Conservation (phyloP, 768 basidiomycete species). For the Hemileccinum rubropunctum region DNA sequence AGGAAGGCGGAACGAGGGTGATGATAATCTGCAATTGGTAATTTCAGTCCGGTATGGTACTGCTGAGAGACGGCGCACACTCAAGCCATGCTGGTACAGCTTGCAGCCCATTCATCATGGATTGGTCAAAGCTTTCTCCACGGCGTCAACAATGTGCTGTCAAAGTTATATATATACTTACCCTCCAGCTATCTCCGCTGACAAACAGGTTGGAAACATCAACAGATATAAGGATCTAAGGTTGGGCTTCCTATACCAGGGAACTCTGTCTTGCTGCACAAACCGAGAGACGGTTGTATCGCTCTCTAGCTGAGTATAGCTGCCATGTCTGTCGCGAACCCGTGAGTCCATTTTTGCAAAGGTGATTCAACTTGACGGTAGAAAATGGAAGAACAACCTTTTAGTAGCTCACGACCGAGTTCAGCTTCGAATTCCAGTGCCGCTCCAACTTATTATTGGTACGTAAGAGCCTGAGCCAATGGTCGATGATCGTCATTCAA, state of each 20-base stretch:
- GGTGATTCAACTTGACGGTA: too few species aligned
- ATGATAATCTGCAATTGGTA: constrained; percentile 42
- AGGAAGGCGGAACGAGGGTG: constrained; percentile 52
- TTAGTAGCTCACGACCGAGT: too few species aligned
- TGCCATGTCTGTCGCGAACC: too few species aligned
- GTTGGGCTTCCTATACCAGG: constrained; percentile 63
- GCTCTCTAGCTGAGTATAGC: not conserved
- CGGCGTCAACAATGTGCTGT: not conserved
- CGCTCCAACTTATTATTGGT: too few species aligned
- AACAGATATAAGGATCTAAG: constrained; percentile 52
- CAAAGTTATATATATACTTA: not conserved
- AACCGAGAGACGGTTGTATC: constrained; percentile 12
- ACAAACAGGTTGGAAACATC: constrained; percentile 41
- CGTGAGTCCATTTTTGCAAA: too few species aligned
- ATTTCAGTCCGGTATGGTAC: not conserved
- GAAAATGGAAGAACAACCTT: too few species aligned
- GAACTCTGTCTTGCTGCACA: constrained; percentile 41
- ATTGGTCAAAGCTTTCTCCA: constrained; percentile 30
- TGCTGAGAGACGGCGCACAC: constrained; percentile 41
- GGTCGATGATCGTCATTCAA: too few species aligned
- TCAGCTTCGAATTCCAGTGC: too few species aligned
- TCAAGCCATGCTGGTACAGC: constrained; percentile 55
- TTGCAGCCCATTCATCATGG: constrained; percentile 64
- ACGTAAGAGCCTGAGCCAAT: too few species aligned
- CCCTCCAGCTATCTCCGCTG: constrained; percentile 10